Conservation (phyloP, 208 protist genomes). For the Trichomonas gallinae region DNA sequence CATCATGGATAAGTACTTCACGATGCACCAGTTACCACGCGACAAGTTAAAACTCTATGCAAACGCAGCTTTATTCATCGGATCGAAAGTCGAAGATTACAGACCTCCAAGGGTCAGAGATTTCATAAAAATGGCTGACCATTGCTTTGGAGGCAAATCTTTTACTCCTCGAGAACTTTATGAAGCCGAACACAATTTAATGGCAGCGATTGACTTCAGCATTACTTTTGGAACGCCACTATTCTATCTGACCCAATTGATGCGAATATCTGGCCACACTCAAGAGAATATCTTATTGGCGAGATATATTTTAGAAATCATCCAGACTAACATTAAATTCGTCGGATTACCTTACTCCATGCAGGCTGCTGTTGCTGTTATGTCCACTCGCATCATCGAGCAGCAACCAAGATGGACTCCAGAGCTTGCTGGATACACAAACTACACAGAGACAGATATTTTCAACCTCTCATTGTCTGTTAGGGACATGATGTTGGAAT, state of each 20-base stretch:
- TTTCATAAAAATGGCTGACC: not conserved
- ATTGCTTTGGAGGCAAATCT: not conserved
- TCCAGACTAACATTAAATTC: not conserved
- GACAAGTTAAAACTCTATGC: not conserved
- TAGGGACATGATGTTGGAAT: not conserved
- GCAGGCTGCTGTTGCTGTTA: not conserved
- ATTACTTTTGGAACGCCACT: not conserved
- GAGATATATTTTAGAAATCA: conserved; percentile 2
- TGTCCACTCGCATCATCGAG: not conserved
- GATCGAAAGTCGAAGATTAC: not conserved
- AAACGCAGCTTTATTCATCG: not conserved
- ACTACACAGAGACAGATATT: not conserved
- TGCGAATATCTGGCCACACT: not conserved
- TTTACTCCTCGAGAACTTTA: not conserved
- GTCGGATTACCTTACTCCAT: not conserved
- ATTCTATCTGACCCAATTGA: not conserved
- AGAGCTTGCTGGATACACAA: not conserved
- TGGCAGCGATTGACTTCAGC: not conserved
- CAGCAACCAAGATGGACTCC: not conserved
- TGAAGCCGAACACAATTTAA: not conserved
- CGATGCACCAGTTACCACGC: not conserved
- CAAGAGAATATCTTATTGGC: not conserved
- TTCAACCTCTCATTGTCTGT: not conserved
- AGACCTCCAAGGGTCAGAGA: not conserved
- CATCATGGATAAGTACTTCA: not conserved